Evolutionary conservation across 164 flowering plant genomes (phyloP).

Genomic region (Vitis cinerea): DNA sequence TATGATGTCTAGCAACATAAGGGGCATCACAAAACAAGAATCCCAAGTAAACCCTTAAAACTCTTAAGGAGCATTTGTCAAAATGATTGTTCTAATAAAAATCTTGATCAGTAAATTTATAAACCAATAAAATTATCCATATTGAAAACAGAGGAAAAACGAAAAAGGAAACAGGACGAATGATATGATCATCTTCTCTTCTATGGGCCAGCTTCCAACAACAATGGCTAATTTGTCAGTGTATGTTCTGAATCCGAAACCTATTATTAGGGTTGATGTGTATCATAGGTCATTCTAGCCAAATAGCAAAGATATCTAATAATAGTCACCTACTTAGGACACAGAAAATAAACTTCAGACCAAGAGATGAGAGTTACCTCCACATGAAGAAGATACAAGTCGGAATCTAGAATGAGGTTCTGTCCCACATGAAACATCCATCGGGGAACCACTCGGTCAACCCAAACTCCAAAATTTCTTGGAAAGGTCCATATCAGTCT

Average conservation of each 20-base stretch:
- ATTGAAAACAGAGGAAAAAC: neutral
- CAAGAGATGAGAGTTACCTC: conserved; percentile 48
- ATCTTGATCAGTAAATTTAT: neutral
- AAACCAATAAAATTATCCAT: neutral
- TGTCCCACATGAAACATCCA: conserved; percentile 84
- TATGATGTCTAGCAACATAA: no score
- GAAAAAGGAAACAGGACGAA: neutral
- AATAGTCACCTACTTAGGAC: neutral
- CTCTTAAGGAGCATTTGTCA: neutral
- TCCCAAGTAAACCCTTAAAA: no score
- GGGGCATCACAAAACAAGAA: no score
- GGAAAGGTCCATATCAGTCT: conserved; percentile 83
- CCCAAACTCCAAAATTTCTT: conserved; percentile 74
- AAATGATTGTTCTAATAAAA: neutral
- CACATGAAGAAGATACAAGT: conserved; percentile 79
- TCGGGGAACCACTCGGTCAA: conserved; percentile 65
- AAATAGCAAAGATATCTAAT: neutral
- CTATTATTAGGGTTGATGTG: neutral
- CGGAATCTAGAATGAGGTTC: conserved; percentile 84
- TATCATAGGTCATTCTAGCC: neutral
- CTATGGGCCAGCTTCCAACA: no score
- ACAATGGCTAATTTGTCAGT: no score
- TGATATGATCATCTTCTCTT: neutral
- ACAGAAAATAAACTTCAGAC: neutral
- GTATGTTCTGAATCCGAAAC: no score